These are phyloP conservation scores for Aspergillus indologenus DNA, from an alignment of 495 filamentous ascomycete genomes.

Conservation along the genomic window DNA sequence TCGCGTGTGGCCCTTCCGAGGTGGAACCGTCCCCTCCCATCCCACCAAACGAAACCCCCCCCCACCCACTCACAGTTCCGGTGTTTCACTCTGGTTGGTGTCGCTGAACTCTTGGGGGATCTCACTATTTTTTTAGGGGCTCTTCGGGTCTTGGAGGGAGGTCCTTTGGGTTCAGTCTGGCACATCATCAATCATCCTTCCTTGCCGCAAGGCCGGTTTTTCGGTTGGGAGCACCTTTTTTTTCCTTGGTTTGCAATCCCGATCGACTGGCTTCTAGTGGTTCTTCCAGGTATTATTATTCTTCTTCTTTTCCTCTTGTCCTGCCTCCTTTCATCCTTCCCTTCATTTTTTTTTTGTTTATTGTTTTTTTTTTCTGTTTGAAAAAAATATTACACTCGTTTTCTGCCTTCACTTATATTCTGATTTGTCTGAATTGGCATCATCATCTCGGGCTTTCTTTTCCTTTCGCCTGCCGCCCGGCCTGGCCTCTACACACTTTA, in stretches of 20 bases:
- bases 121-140: not conserved
- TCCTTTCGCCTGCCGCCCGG: not conserved
- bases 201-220: not conserved
- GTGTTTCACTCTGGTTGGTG: slow-evolving; percentile 4
- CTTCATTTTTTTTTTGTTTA: not conserved
- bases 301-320: slow-evolving; percentile 1
- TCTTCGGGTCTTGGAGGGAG: not conserved
- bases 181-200: not conserved
- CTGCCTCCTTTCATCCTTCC: not conserved
- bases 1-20: not conserved
- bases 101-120: not conserved
- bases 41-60: not conserved
- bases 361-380: not conserved
- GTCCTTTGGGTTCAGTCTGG: not conserved
- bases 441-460: not conserved
- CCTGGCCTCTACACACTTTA: not conserved
- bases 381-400: not conserved
- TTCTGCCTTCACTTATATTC: not conserved
- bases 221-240: slow-evolving; percentile 9
- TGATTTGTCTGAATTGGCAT: slow-evolving; percentile 1
- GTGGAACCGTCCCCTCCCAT: not conserved
- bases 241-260: not conserved
- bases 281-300: not conserved
- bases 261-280: not conserved
- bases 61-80: not conserved